Evolutionary conservation across 2,329 filamentous ascomycete species (phyloP).

Genomic region (Fusarium temperatum): DNA sequence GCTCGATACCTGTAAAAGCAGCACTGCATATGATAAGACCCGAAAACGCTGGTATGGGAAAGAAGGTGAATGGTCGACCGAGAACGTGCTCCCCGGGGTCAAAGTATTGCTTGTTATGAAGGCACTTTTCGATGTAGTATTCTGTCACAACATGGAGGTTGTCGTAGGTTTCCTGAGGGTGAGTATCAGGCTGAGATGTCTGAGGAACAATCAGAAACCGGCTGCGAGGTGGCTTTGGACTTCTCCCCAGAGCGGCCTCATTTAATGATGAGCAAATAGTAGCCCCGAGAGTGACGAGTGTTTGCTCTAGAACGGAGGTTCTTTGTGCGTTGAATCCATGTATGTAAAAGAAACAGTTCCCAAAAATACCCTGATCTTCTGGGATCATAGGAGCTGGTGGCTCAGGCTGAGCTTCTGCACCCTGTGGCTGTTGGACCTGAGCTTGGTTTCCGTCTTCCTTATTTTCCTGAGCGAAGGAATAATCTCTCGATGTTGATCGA

Average conservation of each 20-base stretch:
- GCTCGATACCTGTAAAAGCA: conserved; percentile 83
- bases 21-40: conserved; percentile 80
- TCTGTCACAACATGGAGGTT: conserved; percentile 74
- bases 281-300: conserved; percentile 60
- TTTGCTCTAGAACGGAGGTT: conserved; percentile 57
- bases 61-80: conserved; percentile 77
- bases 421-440: conserved; percentile 11
- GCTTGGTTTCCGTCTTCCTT: conserved; percentile 10
- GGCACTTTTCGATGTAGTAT: conserved; percentile 91
- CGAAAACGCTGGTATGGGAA: conserved; percentile 75
- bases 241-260: conserved; percentile 48
- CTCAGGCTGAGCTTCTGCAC: conserved; percentile 1
- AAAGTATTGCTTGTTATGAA: conserved; percentile 78
- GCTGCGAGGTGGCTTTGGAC: conserved; percentile 44
- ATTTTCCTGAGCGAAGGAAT: conserved; percentile 44
- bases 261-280: conserved; percentile 54
- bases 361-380: conserved; percentile 57
- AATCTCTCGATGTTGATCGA: conserved; percentile 47
- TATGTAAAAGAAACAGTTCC: conserved; percentile 66
- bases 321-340: conserved; percentile 66
- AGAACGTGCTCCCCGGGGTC: conserved; percentile 75
- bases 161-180: conserved; percentile 51
- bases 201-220: conserved; percentile 67
- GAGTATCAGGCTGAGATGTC: conserved; percentile 55
- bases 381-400: conserved; percentile 12